Percentiles rank a stretch among this genome's conserved stretches.
Evolutionary conservation across 1,139 yeast species (phyloP).

Genomic region (Lodderomyces margitis): DNA sequence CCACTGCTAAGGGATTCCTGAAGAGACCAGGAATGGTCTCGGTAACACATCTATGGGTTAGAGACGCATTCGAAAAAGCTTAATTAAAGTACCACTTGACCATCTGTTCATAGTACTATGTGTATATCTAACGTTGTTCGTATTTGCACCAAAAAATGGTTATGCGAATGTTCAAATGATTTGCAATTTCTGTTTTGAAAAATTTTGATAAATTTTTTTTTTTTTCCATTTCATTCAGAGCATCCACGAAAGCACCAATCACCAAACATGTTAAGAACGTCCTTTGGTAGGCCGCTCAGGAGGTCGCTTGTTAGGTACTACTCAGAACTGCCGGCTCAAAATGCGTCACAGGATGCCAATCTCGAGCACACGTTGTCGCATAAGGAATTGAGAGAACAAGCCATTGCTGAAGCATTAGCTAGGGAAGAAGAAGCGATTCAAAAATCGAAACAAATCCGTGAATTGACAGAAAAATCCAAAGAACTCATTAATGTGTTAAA

Average conservation of each 20-base stretch:
- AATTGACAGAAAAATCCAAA: constrained; percentile 30
- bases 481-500: constrained; percentile 34
- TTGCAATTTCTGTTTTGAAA: neutral
- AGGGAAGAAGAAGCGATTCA: constrained; percentile 43
- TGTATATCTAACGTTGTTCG: too few species aligned
- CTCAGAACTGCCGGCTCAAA: neutral
- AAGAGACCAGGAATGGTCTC: too few species aligned
- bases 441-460: constrained; percentile 36
- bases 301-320: constrained; percentile 2
- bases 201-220: neutral
- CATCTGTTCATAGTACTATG: too few species aligned
- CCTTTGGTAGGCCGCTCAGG: constrained; percentile 1
- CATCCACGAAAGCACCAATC: neutral
- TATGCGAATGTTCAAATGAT: too few species aligned
- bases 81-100: too few species aligned
- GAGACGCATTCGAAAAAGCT: too few species aligned
- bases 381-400: constrained; percentile 38
- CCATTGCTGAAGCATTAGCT: constrained; percentile 46
- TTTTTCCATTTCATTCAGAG: neutral
- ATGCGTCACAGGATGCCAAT: neutral
- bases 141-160: too few species aligned
- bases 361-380: constrained; percentile 19
- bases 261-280: constrained; percentile 7
- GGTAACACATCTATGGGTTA: too few species aligned
- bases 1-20: too few species aligned